Evolutionary conservation across 208 protist species (phyloP).

Genomic region (Novymonas esmeraldas): DNA sequence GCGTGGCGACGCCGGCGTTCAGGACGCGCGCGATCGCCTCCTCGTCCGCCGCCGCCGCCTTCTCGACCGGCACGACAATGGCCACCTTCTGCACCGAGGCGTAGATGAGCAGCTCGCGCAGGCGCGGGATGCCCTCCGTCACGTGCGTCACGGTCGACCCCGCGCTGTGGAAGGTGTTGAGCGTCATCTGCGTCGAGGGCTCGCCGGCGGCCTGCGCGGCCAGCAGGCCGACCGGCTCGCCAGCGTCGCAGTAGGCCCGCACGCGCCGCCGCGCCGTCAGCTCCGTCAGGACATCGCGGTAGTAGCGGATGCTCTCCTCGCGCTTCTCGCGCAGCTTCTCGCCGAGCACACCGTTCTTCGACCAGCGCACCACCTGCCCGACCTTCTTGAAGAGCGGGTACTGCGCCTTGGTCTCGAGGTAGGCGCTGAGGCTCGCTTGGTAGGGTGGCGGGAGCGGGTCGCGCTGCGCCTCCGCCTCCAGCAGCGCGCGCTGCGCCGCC

Average conservation of each 20-base stretch:
- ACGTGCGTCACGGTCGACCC: slow-evolving; percentile 99
- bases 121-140: slow-evolving; percentile 99
- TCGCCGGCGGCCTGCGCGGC: slow-evolving; percentile 99
- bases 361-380: slow-evolving; percentile 80
- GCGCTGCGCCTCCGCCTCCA: slow-evolving; percentile 37
- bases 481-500: slow-evolving; percentile 34
- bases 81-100: slow-evolving; percentile 90
- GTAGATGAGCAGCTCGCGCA: slow-evolving; percentile 99
- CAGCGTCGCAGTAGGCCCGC: slow-evolving; percentile 87
- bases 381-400: slow-evolving; percentile 79
- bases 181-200: slow-evolving; percentile 99
- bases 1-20: slow-evolving; percentile 52
- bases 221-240: slow-evolving; percentile 97
- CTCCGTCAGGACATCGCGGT: slow-evolving; percentile 57
- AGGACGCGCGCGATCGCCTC: slow-evolving; percentile 59
- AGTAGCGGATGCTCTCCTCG: slow-evolving; percentile 59
- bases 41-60: slow-evolving; percentile 62
- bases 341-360: slow-evolving; percentile 35
- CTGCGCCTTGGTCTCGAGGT: slow-evolving; percentile 61
- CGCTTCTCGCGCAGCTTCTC: slow-evolving; percentile 74
- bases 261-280: slow-evolving; percentile 59
- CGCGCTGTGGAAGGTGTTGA: slow-evolving; percentile 99
- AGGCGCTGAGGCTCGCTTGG: slow-evolving; percentile 43
- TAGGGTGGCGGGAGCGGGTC: slow-evolving; percentile 66
- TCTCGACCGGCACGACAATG: slow-evolving; percentile 87